Evolutionary conservation across 768 basidiomycete genomes (phyloP), one percentile per base, ranked within the genome.

Genomic region (Scleroderma bovista): DNA sequence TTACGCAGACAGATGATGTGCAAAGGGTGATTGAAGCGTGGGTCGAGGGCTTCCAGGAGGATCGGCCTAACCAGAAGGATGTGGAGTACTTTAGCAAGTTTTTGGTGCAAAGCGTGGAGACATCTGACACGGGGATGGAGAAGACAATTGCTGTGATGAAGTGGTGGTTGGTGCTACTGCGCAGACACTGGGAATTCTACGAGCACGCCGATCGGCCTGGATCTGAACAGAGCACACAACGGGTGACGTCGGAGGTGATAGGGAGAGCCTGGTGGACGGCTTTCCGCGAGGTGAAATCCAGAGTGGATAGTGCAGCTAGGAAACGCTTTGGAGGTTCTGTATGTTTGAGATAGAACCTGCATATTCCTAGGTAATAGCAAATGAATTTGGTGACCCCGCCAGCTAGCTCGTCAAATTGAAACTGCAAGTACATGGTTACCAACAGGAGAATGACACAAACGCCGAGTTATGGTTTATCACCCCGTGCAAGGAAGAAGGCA

Each of bases 261-360:
- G 89, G 83, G 2, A 72, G 73, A 60, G 79, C 79, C 34, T 94
- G 92, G 93, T 94, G 91, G 92, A 72, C 68, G 45, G 79, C 84
- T 7, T 93, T 89, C 69, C 70, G 77, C 51, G 77, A 78, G 26
- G 81, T 90, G 2, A 88, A 84, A 69, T 70, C 58, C 12, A 74
- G 72, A 57, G 78, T 93, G 68, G 85, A 91, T 56, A 69, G 65
- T n/a, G 74, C 82, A 19, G 77, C 79, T 6, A 73, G 76, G 53
- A 77, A 75, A 63, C 79, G 79, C 51, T 93, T 88, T 61, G 90
- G 91, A 29, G 88, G 91, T 1, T 68, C 69, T 10, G 61, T 93
- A 52, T 83, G 76, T 2, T 67, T 88, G 55, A 79, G 68, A 50
- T 88, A 29, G 26, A 29, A 29, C 4, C 5, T 29, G 26, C 9